phyloP scores from a whole-genome alignment of 2,329 filamentous ascomycete genomes.

The Didymella sp. region DNA sequence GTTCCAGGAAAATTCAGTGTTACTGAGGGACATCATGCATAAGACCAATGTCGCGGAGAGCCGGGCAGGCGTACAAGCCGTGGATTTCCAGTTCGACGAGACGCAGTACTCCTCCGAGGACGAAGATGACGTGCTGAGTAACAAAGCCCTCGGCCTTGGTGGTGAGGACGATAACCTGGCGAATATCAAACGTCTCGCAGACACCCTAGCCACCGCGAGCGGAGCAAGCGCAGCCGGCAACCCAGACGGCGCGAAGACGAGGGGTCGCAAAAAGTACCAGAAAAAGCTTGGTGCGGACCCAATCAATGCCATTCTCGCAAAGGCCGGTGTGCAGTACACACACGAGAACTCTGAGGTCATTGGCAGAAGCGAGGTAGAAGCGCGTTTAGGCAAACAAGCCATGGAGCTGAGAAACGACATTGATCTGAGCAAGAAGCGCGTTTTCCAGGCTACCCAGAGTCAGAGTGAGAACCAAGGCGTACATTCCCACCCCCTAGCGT shows the following conservation, averaged over 20 bases:
- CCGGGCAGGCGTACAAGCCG: constrained; percentile 79
- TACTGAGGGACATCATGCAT: constrained; percentile 95
- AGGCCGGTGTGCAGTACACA: constrained; percentile 90
- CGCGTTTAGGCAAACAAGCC: constrained; percentile 78
- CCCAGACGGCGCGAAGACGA: constrained; percentile 26
- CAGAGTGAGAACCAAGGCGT: constrained; percentile 40
- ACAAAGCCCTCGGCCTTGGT: constrained; percentile 39
- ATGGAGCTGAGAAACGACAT: constrained; percentile 64
- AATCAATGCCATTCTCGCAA: constrained; percentile 85
- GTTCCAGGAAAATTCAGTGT: constrained; percentile 77
- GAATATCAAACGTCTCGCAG: constrained; percentile 65
- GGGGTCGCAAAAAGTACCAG: constrained; percentile 46
- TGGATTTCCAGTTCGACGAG: constrained; percentile 68
- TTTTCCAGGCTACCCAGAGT: constrained; percentile 63
- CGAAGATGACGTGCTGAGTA: constrained; percentile 35
- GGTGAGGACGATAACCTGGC: constrained; percentile 51
- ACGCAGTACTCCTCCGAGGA: constrained; percentile 39
- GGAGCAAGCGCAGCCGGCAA: background rate
- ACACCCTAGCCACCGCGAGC: constrained; percentile 34
- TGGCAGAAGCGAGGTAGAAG: constrained; percentile 90
- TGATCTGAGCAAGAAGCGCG: constrained; percentile 59
- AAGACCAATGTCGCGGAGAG: constrained; percentile 97
- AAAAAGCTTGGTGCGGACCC: constrained; percentile 62
- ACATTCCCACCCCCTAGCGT: constrained; percentile 10
- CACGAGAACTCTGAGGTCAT: constrained; percentile 97